Evolutionary conservation across 129 eudicot genomes (phyloP).

Genomic region (Dittrichia graveolens): DNA sequence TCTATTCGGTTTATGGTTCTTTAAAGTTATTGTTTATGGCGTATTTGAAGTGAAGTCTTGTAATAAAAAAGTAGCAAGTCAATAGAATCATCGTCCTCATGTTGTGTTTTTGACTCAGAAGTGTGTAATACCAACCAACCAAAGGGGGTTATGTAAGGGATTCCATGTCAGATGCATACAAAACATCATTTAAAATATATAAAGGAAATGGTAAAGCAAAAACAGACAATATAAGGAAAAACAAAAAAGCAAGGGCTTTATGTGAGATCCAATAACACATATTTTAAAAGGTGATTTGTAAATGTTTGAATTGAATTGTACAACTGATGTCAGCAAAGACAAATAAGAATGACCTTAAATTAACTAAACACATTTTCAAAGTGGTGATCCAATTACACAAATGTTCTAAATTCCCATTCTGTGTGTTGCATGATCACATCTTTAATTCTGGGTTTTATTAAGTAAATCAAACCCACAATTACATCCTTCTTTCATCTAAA

Average conservation of each 20-base stretch:
- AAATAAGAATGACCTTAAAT: background rate
- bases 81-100: conserved; percentile 36
- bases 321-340: conserved; percentile 35
- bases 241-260: conserved; percentile 10
- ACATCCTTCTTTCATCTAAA: conserved; percentile 2
- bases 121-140: conserved; percentile 35
- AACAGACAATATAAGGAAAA: conserved; percentile 26
- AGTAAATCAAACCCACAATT: conserved; percentile 4
- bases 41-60: conserved; percentile 22
- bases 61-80: conserved; percentile 29
- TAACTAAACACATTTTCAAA: background rate
- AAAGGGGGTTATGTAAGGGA: conserved; percentile 26
- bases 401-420: conserved; percentile 1
- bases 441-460: conserved; percentile 4
- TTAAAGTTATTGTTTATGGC: conserved; percentile 26
- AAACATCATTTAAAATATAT: background rate
- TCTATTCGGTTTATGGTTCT: conserved; percentile 2
- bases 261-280: conserved; percentile 26
- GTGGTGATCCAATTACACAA: conserved; percentile 9
- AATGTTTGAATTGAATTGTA: conserved; percentile 34
- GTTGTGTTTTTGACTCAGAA: conserved; percentile 44
- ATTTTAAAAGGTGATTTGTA: conserved; percentile 15
- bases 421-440: conserved; percentile 8
- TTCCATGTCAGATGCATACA: conserved; percentile 39
- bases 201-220: conserved; percentile 17